Base-by-base conservation (phyloP, 164 flowering plant genomes). In the Euptelea pleiosperma region DNA sequence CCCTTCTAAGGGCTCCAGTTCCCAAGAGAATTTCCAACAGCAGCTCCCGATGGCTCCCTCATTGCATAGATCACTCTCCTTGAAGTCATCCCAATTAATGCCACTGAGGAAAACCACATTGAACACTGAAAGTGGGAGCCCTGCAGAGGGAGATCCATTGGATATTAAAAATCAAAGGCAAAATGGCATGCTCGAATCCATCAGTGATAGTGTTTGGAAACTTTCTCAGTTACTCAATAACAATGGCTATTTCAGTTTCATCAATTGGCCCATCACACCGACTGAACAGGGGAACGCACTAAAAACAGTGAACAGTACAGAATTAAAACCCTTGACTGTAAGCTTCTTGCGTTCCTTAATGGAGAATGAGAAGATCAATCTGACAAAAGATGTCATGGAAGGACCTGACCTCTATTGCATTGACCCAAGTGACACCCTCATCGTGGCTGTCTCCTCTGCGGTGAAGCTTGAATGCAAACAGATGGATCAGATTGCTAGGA, bases 401-500 rank as follows among this genome's bases (percentile, higher is more conserved):
- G 59, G 26, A 19, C 43, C 35, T 10, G 45, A 34, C 14, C 24
- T 47, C 39, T 37, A 39, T 7, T 57, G 37, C 45, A 14, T 18
- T 33, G 18, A 42, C 15, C 60, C 18, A 57, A 40, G 24, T 24
- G n/a, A 21, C 16, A 40, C 54, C 28, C 56, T 64, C 12, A 45
- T 37, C 8, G 40, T 64, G 24, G 52, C 48, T 37, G 67, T 64
- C 16, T 47, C 48, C 29, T 64, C 61, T 6, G 67, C 67, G 19
- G 67, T 64, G 55, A 46, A 64, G 53, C 60, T 64, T n/a, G 55
- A 57, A 47, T 6, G 35, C 40, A 28, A 49, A 6, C 67, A 64
- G 61, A 39, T 56, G 61, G 67, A 64, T 49, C 67, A 64, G 56
- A 64, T 64, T 48, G 61, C 61, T 8, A 64, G 36, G 41, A 64